Conservation (phyloP, 2,329 filamentous ascomycete genomes). For the Xylaria sp. region DNA sequence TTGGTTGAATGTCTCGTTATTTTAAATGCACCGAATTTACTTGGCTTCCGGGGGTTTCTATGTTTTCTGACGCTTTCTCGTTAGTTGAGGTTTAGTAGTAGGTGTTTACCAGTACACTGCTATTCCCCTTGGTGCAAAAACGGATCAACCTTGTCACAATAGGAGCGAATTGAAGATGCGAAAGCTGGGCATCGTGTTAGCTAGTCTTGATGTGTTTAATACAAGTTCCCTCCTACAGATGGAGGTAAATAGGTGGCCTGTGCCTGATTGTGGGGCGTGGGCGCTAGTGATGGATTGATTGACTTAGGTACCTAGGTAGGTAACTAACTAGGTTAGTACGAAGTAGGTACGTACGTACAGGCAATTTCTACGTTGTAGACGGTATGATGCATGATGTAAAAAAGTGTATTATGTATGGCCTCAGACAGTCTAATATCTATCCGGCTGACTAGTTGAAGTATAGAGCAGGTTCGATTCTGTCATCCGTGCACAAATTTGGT, state of each 20-base stretch:
- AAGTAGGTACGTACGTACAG: too few species aligned
- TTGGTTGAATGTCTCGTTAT: not conserved
- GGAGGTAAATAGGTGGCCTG: conserved; percentile 2
- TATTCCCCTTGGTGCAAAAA: conserved; percentile 69
- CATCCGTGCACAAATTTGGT: too few species aligned
- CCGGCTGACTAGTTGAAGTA: too few species aligned
- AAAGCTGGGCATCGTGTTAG: conserved; percentile 57
- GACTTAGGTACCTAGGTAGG: too few species aligned
- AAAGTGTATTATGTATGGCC: too few species aligned
- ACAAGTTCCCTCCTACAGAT: conserved; percentile 64
- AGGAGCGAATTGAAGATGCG: conserved; percentile 62
- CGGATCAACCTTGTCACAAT: conserved; percentile 68
- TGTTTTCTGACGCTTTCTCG: not conserved
- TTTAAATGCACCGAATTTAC: not conserved
- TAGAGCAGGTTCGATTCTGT: too few species aligned
- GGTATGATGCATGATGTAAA: too few species aligned
- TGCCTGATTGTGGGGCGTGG: conserved; percentile 8
- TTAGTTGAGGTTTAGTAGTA: too few species aligned
- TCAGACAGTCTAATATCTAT: too few species aligned
- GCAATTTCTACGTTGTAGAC: too few species aligned
- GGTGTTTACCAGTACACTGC: conserved; percentile 48
- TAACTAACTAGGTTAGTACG: too few species aligned
- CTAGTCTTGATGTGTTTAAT: conserved; percentile 44
- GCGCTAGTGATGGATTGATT: too few species aligned
- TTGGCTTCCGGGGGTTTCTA: not conserved